These are phyloP conservation scores for Cyberlindnera bimundalis DNA, from an alignment of 805 yeast species.

Conservation along the genomic window DNA sequence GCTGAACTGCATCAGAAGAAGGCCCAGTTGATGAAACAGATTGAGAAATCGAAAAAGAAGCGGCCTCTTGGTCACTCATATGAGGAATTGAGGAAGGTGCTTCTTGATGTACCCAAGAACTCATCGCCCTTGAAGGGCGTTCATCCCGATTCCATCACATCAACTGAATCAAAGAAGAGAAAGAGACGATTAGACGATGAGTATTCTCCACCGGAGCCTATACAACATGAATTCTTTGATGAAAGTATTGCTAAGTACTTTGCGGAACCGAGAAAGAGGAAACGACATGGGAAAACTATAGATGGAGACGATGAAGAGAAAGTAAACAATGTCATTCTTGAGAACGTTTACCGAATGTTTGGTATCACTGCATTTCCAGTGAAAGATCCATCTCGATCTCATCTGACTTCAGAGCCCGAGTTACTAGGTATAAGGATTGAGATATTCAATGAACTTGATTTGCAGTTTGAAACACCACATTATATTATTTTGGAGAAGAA, in stretches of 20 bases:
- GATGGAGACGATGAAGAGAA: slow-evolving; percentile 4
- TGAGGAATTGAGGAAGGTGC: slow-evolving; percentile 24
- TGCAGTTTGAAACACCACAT: slow-evolving; percentile 33
- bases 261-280: background rate
- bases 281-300: background rate
- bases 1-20: slow-evolving; percentile 22
- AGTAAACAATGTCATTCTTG: slow-evolving; percentile 26
- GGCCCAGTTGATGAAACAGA: slow-evolving; percentile 23
- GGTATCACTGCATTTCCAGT: slow-evolving; percentile 40
- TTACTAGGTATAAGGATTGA: slow-evolving; percentile 40
- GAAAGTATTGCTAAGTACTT: slow-evolving; percentile 24
- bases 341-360: slow-evolving; percentile 35
- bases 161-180: background rate
- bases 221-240: slow-evolving; percentile 28
- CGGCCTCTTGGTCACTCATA: slow-evolving; percentile 28
- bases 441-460: slow-evolving; percentile 28
- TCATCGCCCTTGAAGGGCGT: background rate
- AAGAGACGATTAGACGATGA: slow-evolving; percentile 15
- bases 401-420: slow-evolving; percentile 17
- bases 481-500: slow-evolving; percentile 33
- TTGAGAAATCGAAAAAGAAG: slow-evolving; percentile 25
- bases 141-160: too few relatives aligned
- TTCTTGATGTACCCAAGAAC: slow-evolving; percentile 9
- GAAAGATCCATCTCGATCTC: slow-evolving; percentile 32
- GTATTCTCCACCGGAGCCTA: slow-evolving; percentile 21